Conservation (phyloP, 371 early-diverging fungal species). For the Mycotypha africana region DNA sequence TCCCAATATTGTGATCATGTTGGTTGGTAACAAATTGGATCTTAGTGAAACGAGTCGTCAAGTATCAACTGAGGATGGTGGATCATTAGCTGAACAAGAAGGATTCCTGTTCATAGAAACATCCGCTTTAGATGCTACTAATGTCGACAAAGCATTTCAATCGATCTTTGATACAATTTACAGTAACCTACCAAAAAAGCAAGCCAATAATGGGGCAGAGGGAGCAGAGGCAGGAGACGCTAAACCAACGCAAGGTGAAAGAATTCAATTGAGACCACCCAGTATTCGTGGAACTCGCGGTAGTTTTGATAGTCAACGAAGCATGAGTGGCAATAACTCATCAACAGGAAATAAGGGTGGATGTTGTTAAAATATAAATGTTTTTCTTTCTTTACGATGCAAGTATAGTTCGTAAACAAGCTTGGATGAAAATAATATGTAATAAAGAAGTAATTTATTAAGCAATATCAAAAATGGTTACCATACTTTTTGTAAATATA, state of each 20-base stretch:
- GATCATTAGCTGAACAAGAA: conserved; percentile 85
- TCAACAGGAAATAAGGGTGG: background rate
- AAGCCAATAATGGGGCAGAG: conserved; percentile 9
- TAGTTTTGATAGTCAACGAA: conserved; percentile 1
- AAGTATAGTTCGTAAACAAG: background rate
- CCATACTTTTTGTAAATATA: too few relatives aligned
- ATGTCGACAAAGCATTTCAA: conserved; percentile 93
- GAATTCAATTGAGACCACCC: conserved; percentile 43
- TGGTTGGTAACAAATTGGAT: conserved; percentile 99
- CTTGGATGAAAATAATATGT: background rate
- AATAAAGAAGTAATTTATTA: too few relatives aligned
- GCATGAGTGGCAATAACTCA: background rate
- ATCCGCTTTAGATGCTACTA: conserved; percentile 91
- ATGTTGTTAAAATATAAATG: background rate
- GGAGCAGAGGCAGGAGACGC: background rate
- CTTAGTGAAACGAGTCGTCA: conserved; percentile 81
- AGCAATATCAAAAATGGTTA: too few relatives aligned
- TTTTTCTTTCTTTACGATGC: background rate
- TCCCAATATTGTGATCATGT: conserved; percentile 96
- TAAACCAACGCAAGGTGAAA: conserved; percentile 29
- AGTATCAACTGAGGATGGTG: conserved; percentile 96
- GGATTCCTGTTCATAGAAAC: conserved; percentile 93
- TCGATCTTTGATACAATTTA: conserved; percentile 64
- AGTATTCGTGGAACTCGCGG: conserved; percentile 22
- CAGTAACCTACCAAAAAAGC: conserved; percentile 34